Conservation (phyloP, 2,329 filamentous ascomycete genomes). For the Ophiostoma montium region DNA sequence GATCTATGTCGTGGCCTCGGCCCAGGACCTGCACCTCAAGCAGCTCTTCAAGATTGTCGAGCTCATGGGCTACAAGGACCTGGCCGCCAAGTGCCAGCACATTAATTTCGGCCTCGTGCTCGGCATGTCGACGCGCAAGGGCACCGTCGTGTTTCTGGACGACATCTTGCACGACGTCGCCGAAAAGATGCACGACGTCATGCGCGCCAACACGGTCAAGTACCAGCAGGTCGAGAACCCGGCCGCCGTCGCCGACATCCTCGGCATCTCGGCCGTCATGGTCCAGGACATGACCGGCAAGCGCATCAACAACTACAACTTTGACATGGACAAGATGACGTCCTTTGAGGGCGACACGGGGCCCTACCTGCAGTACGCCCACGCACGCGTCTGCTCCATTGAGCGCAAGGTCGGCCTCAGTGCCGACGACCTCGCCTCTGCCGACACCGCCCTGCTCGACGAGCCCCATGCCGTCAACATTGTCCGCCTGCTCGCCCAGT, state of each 20-base stretch:
- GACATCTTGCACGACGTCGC: slow-evolving; percentile 66
- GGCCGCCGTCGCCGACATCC: slow-evolving; percentile 64
- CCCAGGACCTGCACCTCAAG: slow-evolving; percentile 58
- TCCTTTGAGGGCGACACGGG: slow-evolving; percentile 78
- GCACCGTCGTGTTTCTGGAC: slow-evolving; percentile 60
- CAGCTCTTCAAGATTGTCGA: slow-evolving; percentile 67
- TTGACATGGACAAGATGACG: slow-evolving; percentile 71
- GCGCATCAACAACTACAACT: slow-evolving; percentile 53
- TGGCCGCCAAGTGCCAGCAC: slow-evolving; percentile 55
- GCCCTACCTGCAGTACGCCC: slow-evolving; percentile 72
- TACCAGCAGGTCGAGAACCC: slow-evolving; percentile 83
- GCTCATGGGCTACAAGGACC: slow-evolving; percentile 53
- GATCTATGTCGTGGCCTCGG: slow-evolving; percentile 63
- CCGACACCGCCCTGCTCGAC: slow-evolving; percentile 53
- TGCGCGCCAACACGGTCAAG: slow-evolving; percentile 81
- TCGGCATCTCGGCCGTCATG: slow-evolving; percentile 93
- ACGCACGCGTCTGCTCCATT: slow-evolving; percentile 56
- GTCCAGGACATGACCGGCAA: slow-evolving; percentile 97
- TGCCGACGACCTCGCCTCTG: slow-evolving; percentile 42
- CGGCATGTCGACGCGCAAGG: slow-evolving; percentile 56
- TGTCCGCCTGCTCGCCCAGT: slow-evolving; percentile 63
- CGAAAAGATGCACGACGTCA: slow-evolving; percentile 96
- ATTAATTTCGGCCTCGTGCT: slow-evolving; percentile 63
- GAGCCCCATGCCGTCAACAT: slow-evolving; percentile 62
- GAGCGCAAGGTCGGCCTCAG: slow-evolving; percentile 40